These are phyloP conservation scores for Thraustotheca clavata DNA, from an alignment of 352 stramenopile species.

Conservation along the genomic window DNA sequence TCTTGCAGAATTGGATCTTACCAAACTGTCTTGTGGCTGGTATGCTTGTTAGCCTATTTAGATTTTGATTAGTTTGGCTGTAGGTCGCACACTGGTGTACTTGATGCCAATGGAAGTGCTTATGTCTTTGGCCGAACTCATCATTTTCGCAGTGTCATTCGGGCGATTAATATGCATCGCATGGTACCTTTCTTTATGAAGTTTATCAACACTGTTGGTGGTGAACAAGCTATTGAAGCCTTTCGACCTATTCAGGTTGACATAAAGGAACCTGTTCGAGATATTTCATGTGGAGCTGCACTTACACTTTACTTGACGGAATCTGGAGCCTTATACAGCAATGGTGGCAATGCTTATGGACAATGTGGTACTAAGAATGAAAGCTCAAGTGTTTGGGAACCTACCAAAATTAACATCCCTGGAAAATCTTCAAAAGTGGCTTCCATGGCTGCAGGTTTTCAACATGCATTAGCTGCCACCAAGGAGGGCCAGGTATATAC, in stretches of 20 bases:
- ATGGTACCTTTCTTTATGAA: conserved; percentile 56
- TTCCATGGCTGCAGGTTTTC: conserved; percentile 63
- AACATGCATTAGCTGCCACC: conserved; percentile 68
- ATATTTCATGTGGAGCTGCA: conserved; percentile 77
- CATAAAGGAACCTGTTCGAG: conserved; percentile 52
- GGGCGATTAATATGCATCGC: conserved; percentile 76
- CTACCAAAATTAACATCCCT: conserved; percentile 47
- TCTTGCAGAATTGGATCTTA: conserved; percentile 38
- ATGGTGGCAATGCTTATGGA: conserved; percentile 71
- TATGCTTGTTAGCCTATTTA: neutral
- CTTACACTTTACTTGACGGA: conserved; percentile 68
- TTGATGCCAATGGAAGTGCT: conserved; percentile 54
- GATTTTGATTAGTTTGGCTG: neutral
- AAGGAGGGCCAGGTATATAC: conserved; percentile 59
- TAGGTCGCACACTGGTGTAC: conserved; percentile 59
- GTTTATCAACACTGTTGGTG: conserved; percentile 70
- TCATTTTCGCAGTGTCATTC: conserved; percentile 79
- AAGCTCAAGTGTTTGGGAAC: conserved; percentile 43
- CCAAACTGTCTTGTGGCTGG: conserved; percentile 66
- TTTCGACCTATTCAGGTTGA: conserved; percentile 45
- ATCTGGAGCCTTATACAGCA: conserved; percentile 65
- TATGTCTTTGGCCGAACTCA: conserved; percentile 72
- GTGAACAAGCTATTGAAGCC: conserved; percentile 47
- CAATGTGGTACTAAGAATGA: conserved; percentile 66
- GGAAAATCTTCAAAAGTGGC: no score